These are phyloP conservation scores for Pseudogymnoascus sp. DNA, from an alignment of 2,329 filamentous ascomycete genomes.

Conservation along the genomic window DNA sequence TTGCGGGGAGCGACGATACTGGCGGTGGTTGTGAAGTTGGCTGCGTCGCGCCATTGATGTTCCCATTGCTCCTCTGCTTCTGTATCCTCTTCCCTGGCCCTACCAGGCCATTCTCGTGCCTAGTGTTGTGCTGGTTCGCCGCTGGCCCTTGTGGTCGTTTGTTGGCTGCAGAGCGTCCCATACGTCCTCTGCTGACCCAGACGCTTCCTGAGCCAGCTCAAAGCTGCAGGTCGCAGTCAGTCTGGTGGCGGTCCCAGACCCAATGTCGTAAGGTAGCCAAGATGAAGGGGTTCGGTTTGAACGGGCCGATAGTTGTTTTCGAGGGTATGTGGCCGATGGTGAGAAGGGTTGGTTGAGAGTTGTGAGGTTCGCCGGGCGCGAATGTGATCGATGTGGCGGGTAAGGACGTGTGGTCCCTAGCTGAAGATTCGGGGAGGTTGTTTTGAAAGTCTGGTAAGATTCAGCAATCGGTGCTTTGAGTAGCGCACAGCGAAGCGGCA, in stretches of 20 bases:
- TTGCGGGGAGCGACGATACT: constrained; percentile 32
- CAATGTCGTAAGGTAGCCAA: constrained; percentile 5
- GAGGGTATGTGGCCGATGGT: neutral
- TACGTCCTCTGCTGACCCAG: constrained; percentile 29
- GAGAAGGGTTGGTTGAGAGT: neutral
- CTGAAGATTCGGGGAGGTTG: neutral
- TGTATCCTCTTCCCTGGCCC: constrained; percentile 58
- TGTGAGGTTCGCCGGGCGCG: neutral
- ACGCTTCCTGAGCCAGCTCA: constrained; percentile 28
- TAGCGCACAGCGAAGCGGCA: constrained; percentile 6
- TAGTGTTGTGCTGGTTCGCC: constrained; percentile 58
- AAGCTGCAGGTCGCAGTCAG: constrained; percentile 5
- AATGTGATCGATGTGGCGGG: neutral
- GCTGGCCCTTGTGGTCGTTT: constrained; percentile 37
- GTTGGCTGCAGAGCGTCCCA: constrained; percentile 27
- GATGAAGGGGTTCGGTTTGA: neutral
- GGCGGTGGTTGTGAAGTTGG: constrained; percentile 28
- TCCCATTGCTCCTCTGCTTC: constrained; percentile 47
- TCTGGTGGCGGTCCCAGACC: constrained; percentile 3
- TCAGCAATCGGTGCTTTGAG: neutral
- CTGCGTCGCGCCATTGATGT: constrained; percentile 43
- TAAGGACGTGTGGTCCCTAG: neutral
- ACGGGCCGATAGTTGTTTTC: neutral
- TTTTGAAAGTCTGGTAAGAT: constrained; percentile 4
- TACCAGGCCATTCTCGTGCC: constrained; percentile 83